A percentile compares a stretch with the other conserved stretches of the same genome.
phyloP scores from a whole-genome alignment of 768 basidiomycete species.

The Auricularia cornea region DNA sequence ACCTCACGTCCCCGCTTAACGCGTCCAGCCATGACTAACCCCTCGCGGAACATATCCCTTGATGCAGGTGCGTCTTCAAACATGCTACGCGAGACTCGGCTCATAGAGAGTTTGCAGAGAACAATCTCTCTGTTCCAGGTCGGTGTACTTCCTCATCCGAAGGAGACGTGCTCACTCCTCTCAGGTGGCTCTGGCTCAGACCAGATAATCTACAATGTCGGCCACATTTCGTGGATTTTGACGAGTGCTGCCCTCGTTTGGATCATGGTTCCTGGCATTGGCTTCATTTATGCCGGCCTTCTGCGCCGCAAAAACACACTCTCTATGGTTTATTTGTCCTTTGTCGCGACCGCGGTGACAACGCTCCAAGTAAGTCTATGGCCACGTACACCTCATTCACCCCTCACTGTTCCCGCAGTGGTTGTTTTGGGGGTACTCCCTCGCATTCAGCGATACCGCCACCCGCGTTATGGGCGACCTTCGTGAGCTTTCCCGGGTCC shows the following conservation, averaged over 20 bases:
- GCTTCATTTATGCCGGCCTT: constrained; percentile 27
- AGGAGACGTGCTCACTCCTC: not conserved
- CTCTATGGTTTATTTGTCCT: constrained; percentile 22
- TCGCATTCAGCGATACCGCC: constrained; percentile 64
- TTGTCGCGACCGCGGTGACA: constrained; percentile 23
- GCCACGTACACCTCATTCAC: constrained; percentile 22
- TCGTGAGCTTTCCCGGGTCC: constrained; percentile 9
- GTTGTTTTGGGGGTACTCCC: constrained; percentile 77
- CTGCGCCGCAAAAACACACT: constrained; percentile 35
- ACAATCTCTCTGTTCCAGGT: not conserved
- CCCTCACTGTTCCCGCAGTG: constrained; percentile 73
- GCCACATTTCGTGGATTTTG: constrained; percentile 25
- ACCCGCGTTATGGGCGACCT: constrained; percentile 78
- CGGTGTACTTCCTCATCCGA: not conserved
- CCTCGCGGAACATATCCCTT: no score
- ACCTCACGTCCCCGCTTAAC: no score
- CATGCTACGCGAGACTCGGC: no score
- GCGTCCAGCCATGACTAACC: no score
- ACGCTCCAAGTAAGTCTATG: constrained; percentile 15
- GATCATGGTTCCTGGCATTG: constrained; percentile 24
- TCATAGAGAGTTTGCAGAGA: no score
- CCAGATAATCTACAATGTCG: constrained; percentile 15
- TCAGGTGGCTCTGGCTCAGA: not conserved
- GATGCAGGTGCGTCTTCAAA: no score
- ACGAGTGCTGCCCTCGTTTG: constrained; percentile 19